Evolutionary conservation across 192 early-diverging fungal genomes (phyloP), one percentile per base, ranked within the genome.

Genomic region (Globomyces pollinis-pini): DNA sequence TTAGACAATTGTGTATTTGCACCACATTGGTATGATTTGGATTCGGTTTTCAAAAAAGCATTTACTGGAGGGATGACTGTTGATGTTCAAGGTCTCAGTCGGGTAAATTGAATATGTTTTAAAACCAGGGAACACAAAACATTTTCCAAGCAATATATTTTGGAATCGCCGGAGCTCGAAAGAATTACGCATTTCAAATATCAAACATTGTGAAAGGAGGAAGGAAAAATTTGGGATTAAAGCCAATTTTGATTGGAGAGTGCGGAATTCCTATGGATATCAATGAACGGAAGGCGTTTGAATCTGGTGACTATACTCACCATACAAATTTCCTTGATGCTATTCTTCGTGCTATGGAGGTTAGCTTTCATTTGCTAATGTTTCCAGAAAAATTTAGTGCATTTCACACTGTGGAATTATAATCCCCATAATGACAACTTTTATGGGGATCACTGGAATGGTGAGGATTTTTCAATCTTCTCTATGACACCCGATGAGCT

Each of bases 391-490:
- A 86, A 86, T 61, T 64, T 90, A 6, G 73, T 89, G 2, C 86
- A 84, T 53, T 91, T 90, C 64, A 88, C 88, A 69, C 67, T 91
- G 15, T 91, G 89, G 89, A 91, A 91, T 63, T 91, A 91, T 64
- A 90, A 91, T 63, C 73, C 88, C 8, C 69, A 68, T 30, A 91
- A 91, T 39, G 87, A 89, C 63, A 86, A 91, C 60, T 70, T 72
- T 15, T 70, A 79, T 55, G 89, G 89, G 6, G 89, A 91, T 62
- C 85, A 88, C 45, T 91, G 89, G 88, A 89, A 88, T 45, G 88
- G 86, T 3, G 87, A 90, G 56, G 88, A 91, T 58, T 91, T 91
- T 63, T 87, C 85, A 1, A 87, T 90, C 26, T 77, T 60, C 67
- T 59, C 62, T 12, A 24, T 18, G 23, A 15, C 9, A 24, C 13